A percentile compares a stretch with the other conserved stretches of the same genome.
These are phyloP conservation scores for Cardamine occulta DNA, from an alignment of 345 rosid species.

Conservation along the genomic window DNA sequence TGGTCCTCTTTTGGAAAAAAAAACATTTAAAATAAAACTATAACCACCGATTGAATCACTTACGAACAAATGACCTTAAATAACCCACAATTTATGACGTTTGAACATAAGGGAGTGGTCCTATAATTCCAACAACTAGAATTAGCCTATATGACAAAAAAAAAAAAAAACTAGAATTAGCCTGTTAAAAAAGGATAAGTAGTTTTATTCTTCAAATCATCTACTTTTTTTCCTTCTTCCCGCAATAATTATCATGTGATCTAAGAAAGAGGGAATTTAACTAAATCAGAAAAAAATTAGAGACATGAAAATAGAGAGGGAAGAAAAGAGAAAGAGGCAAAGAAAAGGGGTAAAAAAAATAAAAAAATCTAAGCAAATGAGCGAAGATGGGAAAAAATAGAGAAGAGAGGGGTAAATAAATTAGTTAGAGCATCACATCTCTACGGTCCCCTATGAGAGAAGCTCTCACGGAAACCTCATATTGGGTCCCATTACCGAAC, in stretches of 20 bases:
- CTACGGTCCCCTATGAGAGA: conserved; percentile 41
- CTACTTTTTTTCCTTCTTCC: neutral
- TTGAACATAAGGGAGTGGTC: conserved; percentile 38
- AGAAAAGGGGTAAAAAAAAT: conserved; percentile 28
- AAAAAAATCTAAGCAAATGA: conserved; percentile 35
- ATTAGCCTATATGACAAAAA: conserved; percentile 19
- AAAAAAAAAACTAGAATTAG: neutral
- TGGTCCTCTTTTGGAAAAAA: neutral
- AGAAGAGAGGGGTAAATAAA: neutral
- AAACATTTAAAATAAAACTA: neutral
- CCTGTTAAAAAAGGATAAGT: neutral
- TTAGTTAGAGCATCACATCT: conserved; percentile 49
- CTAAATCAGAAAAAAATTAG: conserved; percentile 19
- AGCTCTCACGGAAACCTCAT: conserved; percentile 39
- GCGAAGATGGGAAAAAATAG: conserved; percentile 7
- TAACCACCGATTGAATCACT: conserved; percentile 30
- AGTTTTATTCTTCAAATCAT: neutral
- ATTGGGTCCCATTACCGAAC: conserved; percentile 37
- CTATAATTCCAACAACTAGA: conserved; percentile 12
- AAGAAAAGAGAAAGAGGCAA: conserved; percentile 37
- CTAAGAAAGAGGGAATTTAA: neutral
- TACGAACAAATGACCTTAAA: conserved; percentile 11
- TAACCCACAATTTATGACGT: conserved; percentile 16
- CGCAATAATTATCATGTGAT: neutral
- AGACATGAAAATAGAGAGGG: conserved; percentile 38